Evolutionary conservation across 2,329 filamentous ascomycete species (phyloP).

Genomic region (Hypoxylon rubiginosum): DNA sequence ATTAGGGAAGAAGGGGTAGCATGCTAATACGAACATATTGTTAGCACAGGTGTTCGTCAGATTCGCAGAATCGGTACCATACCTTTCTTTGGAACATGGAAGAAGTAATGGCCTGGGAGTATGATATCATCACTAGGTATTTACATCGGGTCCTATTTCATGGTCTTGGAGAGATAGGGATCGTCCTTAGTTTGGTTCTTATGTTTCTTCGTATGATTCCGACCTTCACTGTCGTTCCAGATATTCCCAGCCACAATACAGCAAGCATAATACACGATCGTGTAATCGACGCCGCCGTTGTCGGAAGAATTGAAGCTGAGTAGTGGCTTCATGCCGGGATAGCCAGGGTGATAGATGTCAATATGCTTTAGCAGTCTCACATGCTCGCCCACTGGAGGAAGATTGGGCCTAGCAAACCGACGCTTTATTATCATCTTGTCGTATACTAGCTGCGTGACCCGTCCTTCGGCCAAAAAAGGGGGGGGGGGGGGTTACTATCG

Average conservation of each 20-base stretch:
- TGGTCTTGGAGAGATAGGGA: background rate
- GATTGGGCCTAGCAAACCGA: background rate
- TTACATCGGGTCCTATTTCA: background rate
- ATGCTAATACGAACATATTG: background rate
- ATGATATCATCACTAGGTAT: background rate
- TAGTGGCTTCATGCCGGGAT: background rate
- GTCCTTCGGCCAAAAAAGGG: too few species aligned
- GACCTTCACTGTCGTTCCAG: background rate
- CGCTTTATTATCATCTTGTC: background rate
- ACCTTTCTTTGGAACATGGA: background rate
- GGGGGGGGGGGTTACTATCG: too few species aligned
- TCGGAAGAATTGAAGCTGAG: background rate
- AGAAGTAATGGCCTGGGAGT: background rate
- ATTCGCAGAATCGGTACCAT: background rate
- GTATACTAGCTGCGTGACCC: too few species aligned
- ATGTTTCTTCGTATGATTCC: background rate
- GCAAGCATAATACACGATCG: too few species aligned
- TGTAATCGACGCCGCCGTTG: background rate
- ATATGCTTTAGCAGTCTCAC: background rate
- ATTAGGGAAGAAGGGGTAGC: background rate
- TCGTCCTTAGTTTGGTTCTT: background rate
- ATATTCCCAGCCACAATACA: too few species aligned
- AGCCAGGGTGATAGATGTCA: background rate
- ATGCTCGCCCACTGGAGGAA: background rate
- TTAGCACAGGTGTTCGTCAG: background rate